A percentile compares a stretch with the other conserved stretches of the same genome.
phyloP scores from a whole-genome alignment of 169 alveolate genomes.

The Babesia ovis region DNA sequence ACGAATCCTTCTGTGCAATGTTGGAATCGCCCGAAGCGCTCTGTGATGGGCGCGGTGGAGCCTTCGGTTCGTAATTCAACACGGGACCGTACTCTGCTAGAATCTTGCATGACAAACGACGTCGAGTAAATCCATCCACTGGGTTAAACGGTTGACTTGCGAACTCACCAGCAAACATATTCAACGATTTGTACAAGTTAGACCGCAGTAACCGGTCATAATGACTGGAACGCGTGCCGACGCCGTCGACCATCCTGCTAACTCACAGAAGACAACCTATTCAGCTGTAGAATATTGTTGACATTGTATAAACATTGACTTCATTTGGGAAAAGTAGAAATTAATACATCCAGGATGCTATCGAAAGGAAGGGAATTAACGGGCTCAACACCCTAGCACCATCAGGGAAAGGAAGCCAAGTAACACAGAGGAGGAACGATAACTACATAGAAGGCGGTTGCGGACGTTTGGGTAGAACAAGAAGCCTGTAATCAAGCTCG shows the following conservation, averaged over 20 bases:
- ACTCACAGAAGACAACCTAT: background rate
- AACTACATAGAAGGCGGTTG: background rate
- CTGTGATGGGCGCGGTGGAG: constrained; percentile 3
- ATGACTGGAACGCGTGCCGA: constrained; percentile 4
- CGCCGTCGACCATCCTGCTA: constrained; percentile 16
- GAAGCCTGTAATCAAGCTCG: background rate
- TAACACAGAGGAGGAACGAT: background rate
- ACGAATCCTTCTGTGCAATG: constrained; percentile 16
- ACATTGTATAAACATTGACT: background rate
- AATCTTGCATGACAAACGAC: constrained; percentile 44
- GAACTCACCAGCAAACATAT: constrained; percentile 62
- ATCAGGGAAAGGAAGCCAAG: background rate
- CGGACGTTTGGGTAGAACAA: background rate
- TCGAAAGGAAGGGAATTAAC: background rate
- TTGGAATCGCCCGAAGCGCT: background rate
- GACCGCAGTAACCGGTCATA: constrained; percentile 27
- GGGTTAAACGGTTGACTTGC: constrained; percentile 44
- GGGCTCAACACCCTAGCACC: constrained; percentile 1
- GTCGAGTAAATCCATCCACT: constrained; percentile 41
- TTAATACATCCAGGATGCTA: background rate
- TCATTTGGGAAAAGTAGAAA: background rate
- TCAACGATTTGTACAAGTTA: constrained; percentile 54
- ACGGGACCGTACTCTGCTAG: constrained; percentile 43
- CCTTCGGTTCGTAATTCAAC: constrained; percentile 44
- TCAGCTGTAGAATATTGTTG: too few relatives aligned